Conservation (phyloP, 1,139 yeast species). For the Protomyces inundatus region DNA sequence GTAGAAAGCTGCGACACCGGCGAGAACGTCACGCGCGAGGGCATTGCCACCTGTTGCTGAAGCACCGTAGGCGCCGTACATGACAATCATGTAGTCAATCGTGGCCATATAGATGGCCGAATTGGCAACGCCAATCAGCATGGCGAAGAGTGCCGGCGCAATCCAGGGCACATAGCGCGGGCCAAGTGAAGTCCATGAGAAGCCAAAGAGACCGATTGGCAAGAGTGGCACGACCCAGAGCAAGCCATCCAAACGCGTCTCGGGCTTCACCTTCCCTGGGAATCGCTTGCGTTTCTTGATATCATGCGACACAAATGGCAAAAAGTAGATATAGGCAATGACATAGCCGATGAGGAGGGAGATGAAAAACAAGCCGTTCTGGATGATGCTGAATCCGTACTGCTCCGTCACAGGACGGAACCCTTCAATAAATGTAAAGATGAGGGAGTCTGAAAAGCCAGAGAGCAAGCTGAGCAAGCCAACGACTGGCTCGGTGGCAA, state of each 20-base stretch:
- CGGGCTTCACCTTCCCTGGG: slow-evolving; percentile 23
- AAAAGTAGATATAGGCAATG: slow-evolving; percentile 37
- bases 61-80: slow-evolving; percentile 45
- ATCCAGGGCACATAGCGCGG: slow-evolving; percentile 41
- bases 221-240: slow-evolving; percentile 38
- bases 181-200: slow-evolving; percentile 44
- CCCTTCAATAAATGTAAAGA: slow-evolving; percentile 43
- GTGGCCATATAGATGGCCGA: slow-evolving; percentile 44
- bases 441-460: slow-evolving; percentile 44
- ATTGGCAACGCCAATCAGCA: slow-evolving; percentile 42
- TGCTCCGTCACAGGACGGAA: slow-evolving; percentile 39
- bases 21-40: slow-evolving; percentile 43
- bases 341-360: slow-evolving; percentile 41
- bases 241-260: slow-evolving; percentile 24
- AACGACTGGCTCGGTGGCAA: slow-evolving; percentile 43
- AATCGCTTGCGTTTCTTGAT: not conserved
- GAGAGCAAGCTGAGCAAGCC: slow-evolving; percentile 42
- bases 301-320: slow-evolving; percentile 38
- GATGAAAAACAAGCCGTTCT: slow-evolving; percentile 39
- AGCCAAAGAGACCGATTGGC: slow-evolving; percentile 43
- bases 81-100: slow-evolving; percentile 43
- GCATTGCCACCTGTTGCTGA: slow-evolving; percentile 46
- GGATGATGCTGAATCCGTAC: slow-evolving; percentile 36
- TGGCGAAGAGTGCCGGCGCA: slow-evolving; percentile 42
- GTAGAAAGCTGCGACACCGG: slow-evolving; percentile 43